Evolutionary conservation across 2,329 filamentous ascomycete species (phyloP).

Genomic region (Tolypocladium endophyticum): DNA sequence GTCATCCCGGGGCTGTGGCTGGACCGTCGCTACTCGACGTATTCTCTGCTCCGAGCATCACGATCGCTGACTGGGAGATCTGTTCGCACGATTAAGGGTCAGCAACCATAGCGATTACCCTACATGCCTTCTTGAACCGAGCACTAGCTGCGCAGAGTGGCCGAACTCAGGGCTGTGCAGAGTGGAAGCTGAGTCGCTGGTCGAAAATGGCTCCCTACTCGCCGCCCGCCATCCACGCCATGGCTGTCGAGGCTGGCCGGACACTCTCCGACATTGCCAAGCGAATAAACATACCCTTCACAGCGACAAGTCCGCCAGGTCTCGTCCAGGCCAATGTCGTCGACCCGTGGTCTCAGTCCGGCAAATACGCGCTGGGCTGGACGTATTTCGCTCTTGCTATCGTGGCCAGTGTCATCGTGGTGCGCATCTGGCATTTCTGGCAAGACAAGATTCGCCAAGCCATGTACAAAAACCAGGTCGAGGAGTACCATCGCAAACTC

Average conservation of each 20-base stretch:
- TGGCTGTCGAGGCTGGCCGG: conserved; percentile 20
- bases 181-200: conserved; percentile 2
- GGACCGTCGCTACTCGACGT: not conserved
- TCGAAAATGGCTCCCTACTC: conserved; percentile 30
- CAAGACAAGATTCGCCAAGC: conserved; percentile 88
- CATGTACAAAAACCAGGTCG: conserved; percentile 72
- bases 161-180: conserved; percentile 1
- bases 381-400: conserved; percentile 77
- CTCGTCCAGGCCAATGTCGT: conserved; percentile 51
- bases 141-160: conserved; percentile 13
- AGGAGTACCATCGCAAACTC: conserved; percentile 49
- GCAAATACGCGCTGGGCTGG: conserved; percentile 80
- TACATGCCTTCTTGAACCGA: conserved; percentile 16
- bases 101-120: not conserved
- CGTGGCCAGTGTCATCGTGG: conserved; percentile 52
- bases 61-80: not conserved
- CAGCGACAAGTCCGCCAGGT: conserved; percentile 48
- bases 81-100: not conserved
- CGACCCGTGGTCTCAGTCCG: conserved; percentile 73
- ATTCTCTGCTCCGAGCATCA: not conserved
- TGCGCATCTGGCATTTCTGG: conserved; percentile 81
- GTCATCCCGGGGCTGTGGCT: not conserved
- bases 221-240: conserved; percentile 18
- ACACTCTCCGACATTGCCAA: conserved; percentile 31
- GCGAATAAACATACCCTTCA: conserved; percentile 51